phyloP scores from a whole-genome alignment of 1,139 yeast genomes.

The Trichomonascaceae sp. region DNA sequence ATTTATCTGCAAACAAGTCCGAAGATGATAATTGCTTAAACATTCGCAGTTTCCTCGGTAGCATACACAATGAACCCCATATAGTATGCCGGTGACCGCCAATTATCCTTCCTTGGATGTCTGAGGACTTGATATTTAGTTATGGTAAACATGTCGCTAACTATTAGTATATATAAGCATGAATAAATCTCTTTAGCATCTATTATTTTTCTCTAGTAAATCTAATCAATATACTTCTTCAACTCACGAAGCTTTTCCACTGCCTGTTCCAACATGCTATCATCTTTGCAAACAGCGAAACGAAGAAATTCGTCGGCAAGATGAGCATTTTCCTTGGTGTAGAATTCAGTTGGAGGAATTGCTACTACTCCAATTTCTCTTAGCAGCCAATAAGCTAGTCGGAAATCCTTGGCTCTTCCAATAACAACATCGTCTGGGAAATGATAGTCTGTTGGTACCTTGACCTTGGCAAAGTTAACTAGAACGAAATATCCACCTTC shows the following conservation, averaged over 20 bases:
- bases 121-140: slow-evolving; percentile 33
- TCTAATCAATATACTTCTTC: slow-evolving; percentile 46
- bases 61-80: slow-evolving; percentile 74
- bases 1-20: background rate
- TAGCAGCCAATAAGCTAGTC: slow-evolving; percentile 86
- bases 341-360: slow-evolving; percentile 93
- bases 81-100: slow-evolving; percentile 78
- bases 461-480: slow-evolving; percentile 77
- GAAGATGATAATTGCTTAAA: slow-evolving; percentile 71
- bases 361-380: slow-evolving; percentile 91
- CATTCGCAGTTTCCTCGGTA: slow-evolving; percentile 96
- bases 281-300: slow-evolving; percentile 95
- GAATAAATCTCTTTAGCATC: no score
- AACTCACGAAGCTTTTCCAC: slow-evolving; percentile 65
- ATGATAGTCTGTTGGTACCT: slow-evolving; percentile 63
- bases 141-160: background rate
- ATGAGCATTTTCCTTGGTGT: slow-evolving; percentile 61
- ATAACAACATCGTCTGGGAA: slow-evolving; percentile 63
- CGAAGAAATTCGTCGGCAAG: slow-evolving; percentile 81
- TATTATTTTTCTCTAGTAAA: background rate
- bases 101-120: slow-evolving; percentile 65
- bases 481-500: slow-evolving; percentile 91
- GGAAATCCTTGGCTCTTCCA: slow-evolving; percentile 75
- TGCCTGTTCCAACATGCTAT: slow-evolving; percentile 70
- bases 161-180: no score